Base-by-base conservation (phyloP, 495 filamentous ascomycete genomes). In the Tuber umbilicatum region DNA sequence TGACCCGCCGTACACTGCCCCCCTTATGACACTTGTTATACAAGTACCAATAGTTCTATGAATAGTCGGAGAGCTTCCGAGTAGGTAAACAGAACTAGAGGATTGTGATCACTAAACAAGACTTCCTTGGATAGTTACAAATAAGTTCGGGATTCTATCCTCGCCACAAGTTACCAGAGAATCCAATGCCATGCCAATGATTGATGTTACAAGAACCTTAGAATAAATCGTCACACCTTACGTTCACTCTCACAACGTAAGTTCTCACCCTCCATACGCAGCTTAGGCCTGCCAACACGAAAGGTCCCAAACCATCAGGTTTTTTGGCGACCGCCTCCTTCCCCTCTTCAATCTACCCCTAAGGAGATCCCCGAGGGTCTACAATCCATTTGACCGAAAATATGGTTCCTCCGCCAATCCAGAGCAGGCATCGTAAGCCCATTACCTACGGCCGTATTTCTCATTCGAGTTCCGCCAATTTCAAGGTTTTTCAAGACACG, bases 401-500 rank as follows among this genome's bases (percentile, higher is more conserved):
- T 64, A 64, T 64, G 55, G 55, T 16, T 35, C 55, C 55, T 35
- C 55, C 55, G 0, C 55, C 55, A 35, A 64, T 64, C 16, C 55
- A 64, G 27, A 64, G 27, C 55, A 27, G 27, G 39, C 69, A 72
- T n/a, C 77, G 45, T 64, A 79, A 78, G 37, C 50, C 72, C 9
- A 45, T 72, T 64, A 79, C 77, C 64, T 79, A 79, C 71, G 77
- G 77, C 19, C 76, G 69, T 17, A 23, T 50, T 70, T 79, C 72
- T 40, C 77, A 70, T 37, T 50, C 77, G 5, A 79, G 70, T 23
- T 19, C 69, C 19, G 10, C 68, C 31, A 71, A 72, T 2, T 78
- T 79, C 69, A 79, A 68, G 40, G 77, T 78, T n/a, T 79, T 79
- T 38, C 75, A 79, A 35, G 72, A 79, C 71, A 47, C 27, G 31